A percentile compares a stretch with the other conserved stretches of the same genome.
Evolutionary conservation across 1,139 yeast species (phyloP).

Genomic region (Geotrichum aggregatum): DNA sequence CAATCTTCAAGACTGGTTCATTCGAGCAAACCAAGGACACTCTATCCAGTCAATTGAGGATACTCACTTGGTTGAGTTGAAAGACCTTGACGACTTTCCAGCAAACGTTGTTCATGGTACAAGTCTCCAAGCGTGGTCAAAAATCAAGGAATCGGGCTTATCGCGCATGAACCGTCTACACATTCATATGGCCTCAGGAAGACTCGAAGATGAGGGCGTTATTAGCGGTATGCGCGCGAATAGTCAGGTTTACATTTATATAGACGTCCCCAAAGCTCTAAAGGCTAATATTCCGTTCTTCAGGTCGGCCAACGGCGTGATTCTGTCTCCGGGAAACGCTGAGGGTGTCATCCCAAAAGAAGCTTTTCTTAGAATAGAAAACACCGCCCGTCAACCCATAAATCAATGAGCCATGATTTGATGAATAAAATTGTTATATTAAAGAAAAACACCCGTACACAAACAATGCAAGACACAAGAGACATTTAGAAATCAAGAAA

Average conservation of each 20-base stretch:
- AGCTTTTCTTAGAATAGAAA: slow-evolving; percentile 41
- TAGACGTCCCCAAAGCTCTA: slow-evolving; percentile 52
- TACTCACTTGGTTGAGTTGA: slow-evolving; percentile 40
- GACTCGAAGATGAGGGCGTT: slow-evolving; percentile 35
- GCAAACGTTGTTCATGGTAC: slow-evolving; percentile 75
- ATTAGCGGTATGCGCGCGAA: slow-evolving; percentile 70
- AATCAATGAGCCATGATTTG: too few species aligned
- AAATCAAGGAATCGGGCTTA: slow-evolving; percentile 51
- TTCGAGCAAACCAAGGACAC: slow-evolving; percentile 94
- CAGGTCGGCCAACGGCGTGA: slow-evolving; percentile 69
- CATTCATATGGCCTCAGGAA: slow-evolving; percentile 66
- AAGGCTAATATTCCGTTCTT: slow-evolving; percentile 52
- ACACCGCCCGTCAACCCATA: slow-evolving; percentile 2
- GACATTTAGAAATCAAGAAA: not conserved
- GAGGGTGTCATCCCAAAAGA: slow-evolving; percentile 50
- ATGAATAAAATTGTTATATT: too few species aligned
- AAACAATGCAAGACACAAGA: not conserved
- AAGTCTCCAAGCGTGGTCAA: slow-evolving; percentile 45
- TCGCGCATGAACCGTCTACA: slow-evolving; percentile 73
- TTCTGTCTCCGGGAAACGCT: slow-evolving; percentile 58
- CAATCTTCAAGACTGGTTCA: slow-evolving; percentile 36
- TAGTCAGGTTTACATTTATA: slow-evolving; percentile 57
- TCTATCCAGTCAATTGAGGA: slow-evolving; percentile 54
- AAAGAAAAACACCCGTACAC: slow-evolving; percentile 1
- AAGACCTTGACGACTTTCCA: slow-evolving; percentile 38